phyloP scores from a whole-genome alignment of 768 basidiomycete genomes.

The Phanerochaete sordida region DNA sequence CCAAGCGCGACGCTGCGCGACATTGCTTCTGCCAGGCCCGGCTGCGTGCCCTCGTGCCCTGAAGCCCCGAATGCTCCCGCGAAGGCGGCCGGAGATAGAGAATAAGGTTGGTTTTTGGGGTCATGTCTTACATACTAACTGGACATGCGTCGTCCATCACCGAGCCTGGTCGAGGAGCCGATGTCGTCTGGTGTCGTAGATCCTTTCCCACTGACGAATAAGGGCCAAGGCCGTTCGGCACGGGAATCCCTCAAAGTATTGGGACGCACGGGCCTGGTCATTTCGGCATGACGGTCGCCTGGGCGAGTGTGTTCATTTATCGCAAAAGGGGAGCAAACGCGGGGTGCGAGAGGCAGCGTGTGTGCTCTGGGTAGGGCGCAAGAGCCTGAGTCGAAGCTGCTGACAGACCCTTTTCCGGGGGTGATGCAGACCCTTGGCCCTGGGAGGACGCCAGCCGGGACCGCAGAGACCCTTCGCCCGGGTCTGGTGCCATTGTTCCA shows the following conservation, averaged over 20 bases:
- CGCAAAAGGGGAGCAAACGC: no score
- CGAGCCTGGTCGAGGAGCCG: not conserved
- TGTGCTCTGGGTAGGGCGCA: no score
- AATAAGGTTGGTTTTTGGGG: not conserved
- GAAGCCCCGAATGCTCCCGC: not conserved
- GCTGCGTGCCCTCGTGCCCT: not conserved
- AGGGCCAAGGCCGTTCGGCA: not conserved
- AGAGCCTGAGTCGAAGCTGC: not conserved
- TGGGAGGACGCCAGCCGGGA: not conserved
- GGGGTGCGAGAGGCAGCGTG: no score
- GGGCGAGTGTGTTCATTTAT: no score
- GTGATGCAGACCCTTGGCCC: not conserved
- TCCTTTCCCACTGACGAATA: not conserved
- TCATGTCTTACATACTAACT: not conserved
- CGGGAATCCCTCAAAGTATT: not conserved
- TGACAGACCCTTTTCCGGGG: not conserved
- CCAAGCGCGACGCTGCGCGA: no score
- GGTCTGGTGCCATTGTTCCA: not conserved
- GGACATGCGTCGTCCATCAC: not conserved
- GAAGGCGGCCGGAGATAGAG: not conserved
- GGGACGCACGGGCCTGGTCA: not conserved
- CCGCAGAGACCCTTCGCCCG: not conserved
- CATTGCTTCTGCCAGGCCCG: not conserved
- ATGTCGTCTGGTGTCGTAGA: not conserved
- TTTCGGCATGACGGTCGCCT: not conserved